Percentiles rank a stretch among this genome's conserved stretches.
These are phyloP conservation scores for Cercospora sojina DNA, from an alignment of 2,329 filamentous ascomycete species.

Conservation along the genomic window DNA sequence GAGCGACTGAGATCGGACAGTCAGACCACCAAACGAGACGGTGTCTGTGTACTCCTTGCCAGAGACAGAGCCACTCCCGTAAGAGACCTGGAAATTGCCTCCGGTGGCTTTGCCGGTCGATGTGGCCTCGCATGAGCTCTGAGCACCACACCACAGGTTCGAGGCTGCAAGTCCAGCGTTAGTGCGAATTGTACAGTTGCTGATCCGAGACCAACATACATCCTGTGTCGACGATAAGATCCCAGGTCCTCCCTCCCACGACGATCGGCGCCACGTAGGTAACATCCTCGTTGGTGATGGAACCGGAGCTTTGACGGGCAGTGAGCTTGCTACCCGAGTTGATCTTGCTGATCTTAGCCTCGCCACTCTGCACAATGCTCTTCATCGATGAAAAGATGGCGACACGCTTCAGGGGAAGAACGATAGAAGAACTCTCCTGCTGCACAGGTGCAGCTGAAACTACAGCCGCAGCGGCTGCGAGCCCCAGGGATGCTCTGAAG, in stretches of 20 bases:
- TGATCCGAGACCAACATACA: constrained; percentile 11
- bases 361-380: constrained; percentile 21
- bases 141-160: constrained; percentile 28
- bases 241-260: constrained; percentile 23
- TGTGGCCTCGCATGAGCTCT: constrained; percentile 23
- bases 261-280: constrained; percentile 23
- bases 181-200: not conserved
- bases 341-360: constrained; percentile 18
- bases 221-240: constrained; percentile 26
- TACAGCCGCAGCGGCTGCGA: constrained; percentile 19
- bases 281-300: constrained; percentile 25
- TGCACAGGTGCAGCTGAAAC: constrained; percentile 20
- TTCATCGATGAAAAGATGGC: constrained; percentile 17
- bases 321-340: constrained; percentile 7
- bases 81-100: constrained; percentile 20
- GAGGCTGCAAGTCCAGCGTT: constrained; percentile 17
- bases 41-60: constrained; percentile 26
- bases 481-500: constrained; percentile 18
- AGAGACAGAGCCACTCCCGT: constrained; percentile 26
- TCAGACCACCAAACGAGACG: constrained; percentile 23
- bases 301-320: constrained; percentile 19
- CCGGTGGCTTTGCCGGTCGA: constrained; percentile 24
- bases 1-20: constrained; percentile 20
- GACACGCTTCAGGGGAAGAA: constrained; percentile 17
- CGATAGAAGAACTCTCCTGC: constrained; percentile 5